Base-by-base conservation (phyloP, 2,329 filamentous ascomycete genomes). In the Sphaerulina musiva region DNA sequence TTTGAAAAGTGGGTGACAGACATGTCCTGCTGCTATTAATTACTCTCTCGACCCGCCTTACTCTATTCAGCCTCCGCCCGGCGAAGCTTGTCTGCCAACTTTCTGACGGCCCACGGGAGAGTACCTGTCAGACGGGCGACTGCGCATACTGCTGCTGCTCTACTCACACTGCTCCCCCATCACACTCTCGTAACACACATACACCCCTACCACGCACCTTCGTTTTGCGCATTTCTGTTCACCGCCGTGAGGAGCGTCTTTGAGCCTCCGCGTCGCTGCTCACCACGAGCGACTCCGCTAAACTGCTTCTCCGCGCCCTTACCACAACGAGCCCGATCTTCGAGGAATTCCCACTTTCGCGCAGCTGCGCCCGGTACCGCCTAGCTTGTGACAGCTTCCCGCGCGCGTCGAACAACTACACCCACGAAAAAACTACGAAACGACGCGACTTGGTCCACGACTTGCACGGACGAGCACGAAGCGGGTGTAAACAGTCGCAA, bases 31-130 rank as follows among this genome's bases (percentile, higher is more conserved):
- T 29, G 26, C 26, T 29, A 29, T 29, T 29, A 29, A 6, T 29
- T 29, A 29, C 26, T 29, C 26, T 29, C 26, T 1, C 26, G 6
- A 29, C 26, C 26, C 48, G 42, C 41, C 38, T 50, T 34, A 23
- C 48, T 46, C n/a, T 11, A 29, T 46, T 17, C 38, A 50, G 48
- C 39, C 39, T 41, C 47, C 39, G n/a, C 34, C 40, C 40, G 44
- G 32, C 48, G 48, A 51, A 51, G 48, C 48, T 45, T 46, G 48
- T 38, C 48, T 51, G 48, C 48, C 48, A 51, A 51, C 48, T 51
- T 51, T 29, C 48, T 5, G 26, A 29, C 26, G 26, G 26, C 20
- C 20, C 20, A 20, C 20, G 20, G 20, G 20, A 20, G 39, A 41
- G 29, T 12, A 44, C 48, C 43, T 40, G 47, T 49, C 42, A 38